Conservation (phyloP, 345 rosid genomes). For the Lepidium sativum region DNA sequence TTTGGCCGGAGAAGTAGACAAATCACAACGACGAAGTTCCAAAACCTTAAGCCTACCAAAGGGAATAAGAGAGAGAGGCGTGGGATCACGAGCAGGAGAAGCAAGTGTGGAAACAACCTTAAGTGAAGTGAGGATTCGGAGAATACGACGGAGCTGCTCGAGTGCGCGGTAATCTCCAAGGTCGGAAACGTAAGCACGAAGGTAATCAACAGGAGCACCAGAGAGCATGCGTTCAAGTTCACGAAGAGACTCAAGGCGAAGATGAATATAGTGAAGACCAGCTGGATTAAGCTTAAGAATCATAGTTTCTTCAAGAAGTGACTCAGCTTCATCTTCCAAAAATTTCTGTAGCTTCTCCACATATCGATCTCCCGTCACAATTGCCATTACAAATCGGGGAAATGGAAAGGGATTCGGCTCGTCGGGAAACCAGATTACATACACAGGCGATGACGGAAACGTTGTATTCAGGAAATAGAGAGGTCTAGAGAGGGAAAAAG, state of each 20-base stretch:
- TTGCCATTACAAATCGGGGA: slow-evolving; percentile 41
- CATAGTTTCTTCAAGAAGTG: slow-evolving; percentile 54
- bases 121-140: slow-evolving; percentile 64
- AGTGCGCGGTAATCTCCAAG: slow-evolving; percentile 93
- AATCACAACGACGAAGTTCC: slow-evolving; percentile 87
- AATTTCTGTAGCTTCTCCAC: slow-evolving; percentile 71
- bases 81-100: slow-evolving; percentile 70
- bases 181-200: slow-evolving; percentile 91
- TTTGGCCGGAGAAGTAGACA: slow-evolving; percentile 86
- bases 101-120: slow-evolving; percentile 75
- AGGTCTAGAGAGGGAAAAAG: slow-evolving; percentile 15
- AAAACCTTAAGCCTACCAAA: slow-evolving; percentile 67
- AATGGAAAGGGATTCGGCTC: background rate
- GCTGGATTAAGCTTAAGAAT: slow-evolving; percentile 86
- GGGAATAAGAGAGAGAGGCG: slow-evolving; percentile 73
- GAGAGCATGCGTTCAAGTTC: slow-evolving; percentile 83
- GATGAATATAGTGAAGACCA: slow-evolving; percentile 92
- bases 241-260: slow-evolving; percentile 75
- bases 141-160: slow-evolving; percentile 85
- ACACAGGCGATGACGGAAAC: background rate
- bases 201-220: slow-evolving; percentile 89
- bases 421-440: background rate
- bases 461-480: background rate
- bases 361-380: slow-evolving; percentile 97
- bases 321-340: slow-evolving; percentile 61